phyloP scores from a whole-genome alignment of 371 early-diverging fungal genomes.

The Apophysomyces trapeziformis region DNA sequence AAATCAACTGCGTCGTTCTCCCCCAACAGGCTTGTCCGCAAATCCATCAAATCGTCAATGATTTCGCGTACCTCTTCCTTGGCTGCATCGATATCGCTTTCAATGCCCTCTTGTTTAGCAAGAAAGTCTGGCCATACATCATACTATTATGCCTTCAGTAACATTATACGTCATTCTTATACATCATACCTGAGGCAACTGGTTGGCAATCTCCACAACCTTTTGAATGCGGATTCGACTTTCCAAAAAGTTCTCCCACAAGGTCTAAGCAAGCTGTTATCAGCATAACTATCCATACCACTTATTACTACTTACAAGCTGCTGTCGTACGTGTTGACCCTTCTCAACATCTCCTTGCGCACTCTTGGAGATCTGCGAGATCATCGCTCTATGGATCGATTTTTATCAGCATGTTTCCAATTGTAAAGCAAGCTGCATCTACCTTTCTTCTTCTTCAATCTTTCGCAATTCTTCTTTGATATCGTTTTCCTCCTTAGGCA shows the following conservation, averaged over 20 bases:
- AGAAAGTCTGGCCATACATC: conserved; percentile 38
- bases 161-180: too few species aligned
- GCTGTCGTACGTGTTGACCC: conserved; percentile 87
- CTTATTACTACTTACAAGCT: conserved; percentile 36
- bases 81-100: conserved; percentile 31
- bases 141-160: conserved; percentile 16
- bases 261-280: conserved; percentile 38
- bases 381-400: conserved; percentile 46
- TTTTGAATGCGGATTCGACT: conserved; percentile 90
- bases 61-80: conserved; percentile 44
- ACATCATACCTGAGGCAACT: conserved; percentile 67
- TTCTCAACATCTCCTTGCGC: conserved; percentile 86
- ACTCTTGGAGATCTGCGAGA: conserved; percentile 69
- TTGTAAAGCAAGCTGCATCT: conserved; percentile 11
- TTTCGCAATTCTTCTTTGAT: conserved; percentile 73
- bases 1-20: conserved; percentile 44
- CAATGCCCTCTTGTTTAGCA: conserved; percentile 36
- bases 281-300: neutral
- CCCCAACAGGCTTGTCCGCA: conserved; percentile 36
- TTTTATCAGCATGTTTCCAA: conserved; percentile 20
- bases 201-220: conserved; percentile 74
- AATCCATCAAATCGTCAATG: conserved; percentile 52
- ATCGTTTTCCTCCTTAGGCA: conserved; percentile 27
- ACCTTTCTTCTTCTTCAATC: conserved; percentile 83
- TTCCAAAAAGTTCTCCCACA: conserved; percentile 91